These are phyloP conservation scores for Mycena maculata DNA, from an alignment of 768 basidiomycete genomes.

Conservation along the genomic window DNA sequence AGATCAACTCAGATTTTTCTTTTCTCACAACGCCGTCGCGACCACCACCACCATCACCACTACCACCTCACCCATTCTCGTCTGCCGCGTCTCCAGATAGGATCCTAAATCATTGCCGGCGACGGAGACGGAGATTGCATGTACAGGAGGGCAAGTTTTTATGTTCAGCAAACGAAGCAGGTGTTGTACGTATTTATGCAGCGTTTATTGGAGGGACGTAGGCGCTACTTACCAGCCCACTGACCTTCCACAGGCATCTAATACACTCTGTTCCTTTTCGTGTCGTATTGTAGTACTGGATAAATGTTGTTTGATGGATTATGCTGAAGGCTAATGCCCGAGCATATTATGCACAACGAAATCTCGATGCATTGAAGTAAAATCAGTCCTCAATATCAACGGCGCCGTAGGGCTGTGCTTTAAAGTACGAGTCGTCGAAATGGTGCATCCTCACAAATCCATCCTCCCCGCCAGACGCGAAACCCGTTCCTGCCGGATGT, in stretches of 20 bases:
- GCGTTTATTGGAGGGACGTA: conserved; percentile 36
- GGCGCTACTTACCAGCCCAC: conserved; percentile 39
- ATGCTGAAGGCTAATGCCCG: too few species aligned
- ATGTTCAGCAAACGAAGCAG: conserved; percentile 31
- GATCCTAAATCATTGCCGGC: conserved; percentile 17
- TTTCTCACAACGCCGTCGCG: conserved; percentile 15
- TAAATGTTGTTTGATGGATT: conserved; percentile 3
- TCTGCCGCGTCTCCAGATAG: neutral
- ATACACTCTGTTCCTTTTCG: conserved; percentile 26
- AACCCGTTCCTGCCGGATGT: conserved; percentile 87
- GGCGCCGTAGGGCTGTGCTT: conserved; percentile 90
- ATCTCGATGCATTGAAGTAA: conserved; percentile 19
- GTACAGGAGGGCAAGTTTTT: conserved; percentile 24
- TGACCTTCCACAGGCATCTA: conserved; percentile 38
- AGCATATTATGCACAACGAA: too few species aligned
- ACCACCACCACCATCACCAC: conserved; percentile 25
- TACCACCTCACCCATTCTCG: conserved; percentile 16
- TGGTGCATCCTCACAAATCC: conserved; percentile 93
- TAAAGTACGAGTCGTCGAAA: conserved; percentile 96
- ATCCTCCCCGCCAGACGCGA: conserved; percentile 97
- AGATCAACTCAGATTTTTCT: conserved; percentile 27
- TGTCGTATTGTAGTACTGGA: conserved; percentile 32
- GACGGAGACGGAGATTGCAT: conserved; percentile 19
- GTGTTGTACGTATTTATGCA: conserved; percentile 38
- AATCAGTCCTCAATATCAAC: conserved; percentile 72